Evolutionary conservation across 2,329 filamentous ascomycete genomes (phyloP).

Genomic region (Cladophialophora exuberans): DNA sequence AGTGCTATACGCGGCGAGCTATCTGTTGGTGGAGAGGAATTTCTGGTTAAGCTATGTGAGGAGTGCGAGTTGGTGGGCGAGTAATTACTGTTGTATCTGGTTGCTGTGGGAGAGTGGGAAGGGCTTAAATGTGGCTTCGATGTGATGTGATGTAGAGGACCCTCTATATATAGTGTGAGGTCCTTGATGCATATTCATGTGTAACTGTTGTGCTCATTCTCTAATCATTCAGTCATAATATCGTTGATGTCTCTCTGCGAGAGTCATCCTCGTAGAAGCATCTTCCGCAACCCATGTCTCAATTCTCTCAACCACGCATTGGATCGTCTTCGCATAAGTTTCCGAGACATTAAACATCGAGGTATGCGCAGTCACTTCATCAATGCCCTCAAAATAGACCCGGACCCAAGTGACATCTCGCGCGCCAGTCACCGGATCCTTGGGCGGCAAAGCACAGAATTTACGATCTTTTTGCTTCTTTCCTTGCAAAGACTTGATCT

Average conservation of each 20-base stretch:
- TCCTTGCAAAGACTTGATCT: constrained; percentile 37
- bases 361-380: constrained; percentile 84
- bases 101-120: constrained; percentile 42
- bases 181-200: too few species aligned
- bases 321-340: constrained; percentile 77
- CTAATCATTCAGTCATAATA: background rate
- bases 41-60: constrained; percentile 38
- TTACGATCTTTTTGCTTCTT: constrained; percentile 63
- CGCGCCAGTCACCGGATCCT: constrained; percentile 56
- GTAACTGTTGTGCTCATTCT: constrained; percentile 2
- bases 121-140: too few species aligned
- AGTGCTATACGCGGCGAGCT: constrained; percentile 39
- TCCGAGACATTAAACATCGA: constrained; percentile 73
- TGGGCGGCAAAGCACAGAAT: constrained; percentile 75
- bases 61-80: constrained; percentile 44
- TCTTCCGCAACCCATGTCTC: constrained; percentile 72
- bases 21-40: constrained; percentile 39
- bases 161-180: too few species aligned
- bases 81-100: constrained; percentile 44
- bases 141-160: too few species aligned
- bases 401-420: constrained; percentile 75
- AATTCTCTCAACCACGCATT: constrained; percentile 70
- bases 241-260: constrained; percentile 9
- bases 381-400: constrained; percentile 79
- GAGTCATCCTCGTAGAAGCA: constrained; percentile 35